These are phyloP conservation scores for Ajuga chamaepitys DNA, from an alignment of 257 asterid species.

Conservation along the genomic window DNA sequence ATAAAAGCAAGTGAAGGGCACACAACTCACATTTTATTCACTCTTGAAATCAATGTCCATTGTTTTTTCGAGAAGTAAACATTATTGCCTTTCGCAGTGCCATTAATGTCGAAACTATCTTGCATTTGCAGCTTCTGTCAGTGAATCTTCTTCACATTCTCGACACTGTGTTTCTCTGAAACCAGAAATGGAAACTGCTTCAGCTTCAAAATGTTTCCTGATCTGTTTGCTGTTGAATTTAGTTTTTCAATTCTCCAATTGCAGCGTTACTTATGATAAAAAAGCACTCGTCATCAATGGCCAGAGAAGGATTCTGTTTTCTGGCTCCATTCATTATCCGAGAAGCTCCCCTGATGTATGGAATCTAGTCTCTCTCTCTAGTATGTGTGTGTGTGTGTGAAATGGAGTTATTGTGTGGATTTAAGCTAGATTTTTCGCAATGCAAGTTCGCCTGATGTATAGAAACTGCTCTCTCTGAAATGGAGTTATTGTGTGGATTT, in stretches of 20 bases:
- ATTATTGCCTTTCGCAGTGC: constrained; percentile 7
- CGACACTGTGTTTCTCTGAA: constrained; percentile 1
- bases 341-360: constrained; percentile 89
- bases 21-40: neutral
- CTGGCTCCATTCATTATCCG: constrained; percentile 97
- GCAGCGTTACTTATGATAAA: constrained; percentile 74
- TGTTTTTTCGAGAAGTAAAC: too few relatives aligned
- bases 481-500: too few relatives aligned
- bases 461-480: too few relatives aligned
- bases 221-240: constrained; percentile 32
- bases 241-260: constrained; percentile 22
- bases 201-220: constrained; percentile 41
- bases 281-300: constrained; percentile 77
- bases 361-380: neutral
- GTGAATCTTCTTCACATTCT: constrained; percentile 26
- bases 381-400: neutral
- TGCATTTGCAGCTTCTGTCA: constrained; percentile 15
- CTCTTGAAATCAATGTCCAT: neutral
- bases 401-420: too few relatives aligned
- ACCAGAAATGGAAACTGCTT: constrained; percentile 39
- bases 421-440: too few relatives aligned
- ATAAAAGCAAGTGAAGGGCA: constrained; percentile 15
- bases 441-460: too few relatives aligned
- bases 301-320: constrained; percentile 61
- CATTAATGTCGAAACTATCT: constrained; percentile 10